Base-by-base conservation (phyloP, 176 grass and related monocot species). In the Puccinellia tenuiflora region DNA sequence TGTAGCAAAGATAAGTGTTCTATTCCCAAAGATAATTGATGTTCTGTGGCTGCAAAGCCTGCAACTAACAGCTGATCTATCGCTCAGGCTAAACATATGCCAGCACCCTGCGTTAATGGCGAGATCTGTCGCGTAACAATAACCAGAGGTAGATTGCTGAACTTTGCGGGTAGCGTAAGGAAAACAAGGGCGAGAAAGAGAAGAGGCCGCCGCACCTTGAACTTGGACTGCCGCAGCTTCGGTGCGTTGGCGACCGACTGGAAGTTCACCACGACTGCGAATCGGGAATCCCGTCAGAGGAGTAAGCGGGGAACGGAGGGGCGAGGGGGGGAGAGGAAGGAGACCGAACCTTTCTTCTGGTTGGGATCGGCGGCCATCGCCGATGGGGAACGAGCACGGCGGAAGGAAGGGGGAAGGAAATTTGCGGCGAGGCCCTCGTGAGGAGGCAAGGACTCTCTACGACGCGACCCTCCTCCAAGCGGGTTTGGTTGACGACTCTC, bases 231-330 rank as follows among this genome's bases (percentile, higher is more conserved):
- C 55, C 87, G 93, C 37, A 91, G 86, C 15, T 80, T 83, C 20
- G 94, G 86, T 47, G 74, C 88, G 69, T 87, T 82, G n/a, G 84
- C 86, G 34, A 85, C 88, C 5, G 86, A 82, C 37, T 89, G 88
- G 76, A 88, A 87, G 78, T 93, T 83, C 69, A 91, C 85, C 52
- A 93, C 85, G 71, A 93, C 86, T 96, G 73, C 73, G 67, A 28
- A 52, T 40, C n/a, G 17, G 40, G 12, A 56, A n/a, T 16, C 14
- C 35, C 43, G 56, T 15, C 11, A 71, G 67, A 45, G 67, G 52
- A 10, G 26, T 82, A 31, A 82, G 80, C 35, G 38, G 17, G n/a
- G 24, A 15, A 73, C 17, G 52, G 17, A 42, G 34, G 10, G 22
- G 26, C 5, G 2, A 11, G 4, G 45, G 9, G 45, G 20, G 4